Percentiles rank a stretch among this genome's conserved stretches.
phyloP scores from a whole-genome alignment of 352 stramenopile genomes.

The Thraustochytrium striatum region DNA sequence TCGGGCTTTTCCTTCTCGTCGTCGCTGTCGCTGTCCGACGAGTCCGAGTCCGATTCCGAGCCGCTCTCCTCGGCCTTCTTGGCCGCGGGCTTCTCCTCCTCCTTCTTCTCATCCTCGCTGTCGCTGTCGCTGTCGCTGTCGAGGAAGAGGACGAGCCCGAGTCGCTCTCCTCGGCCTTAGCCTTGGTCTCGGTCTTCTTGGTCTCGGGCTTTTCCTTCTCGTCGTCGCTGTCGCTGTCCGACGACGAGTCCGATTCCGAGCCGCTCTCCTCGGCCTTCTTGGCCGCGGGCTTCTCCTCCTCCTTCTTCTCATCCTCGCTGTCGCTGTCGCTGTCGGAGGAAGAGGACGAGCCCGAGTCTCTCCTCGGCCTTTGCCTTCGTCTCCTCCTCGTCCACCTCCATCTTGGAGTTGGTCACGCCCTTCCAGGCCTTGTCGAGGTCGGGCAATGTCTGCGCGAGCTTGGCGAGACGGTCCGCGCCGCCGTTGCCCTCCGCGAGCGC shows the following conservation, averaged over 20 bases:
- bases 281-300: not conserved
- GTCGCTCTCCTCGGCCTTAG: not conserved
- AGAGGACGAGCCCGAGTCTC: not conserved
- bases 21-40: constrained; percentile 45
- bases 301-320: constrained; percentile 34
- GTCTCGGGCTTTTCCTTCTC: constrained; percentile 39
- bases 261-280: constrained; percentile 1
- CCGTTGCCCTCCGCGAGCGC: no score
- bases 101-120: not conserved
- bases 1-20: constrained; percentile 43
- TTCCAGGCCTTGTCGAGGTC: no score
- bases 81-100: not conserved
- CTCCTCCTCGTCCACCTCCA: constrained; percentile 27
- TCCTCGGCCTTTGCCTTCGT: not conserved
- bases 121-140: constrained; percentile 26
- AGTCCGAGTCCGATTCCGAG: constrained; percentile 29
- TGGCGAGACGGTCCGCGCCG: no score
- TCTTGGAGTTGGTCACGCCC: no score
- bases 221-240: constrained; percentile 46
- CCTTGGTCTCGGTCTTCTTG: constrained; percentile 5
- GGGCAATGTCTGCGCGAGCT: no score
- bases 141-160: not conserved
- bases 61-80: not conserved
- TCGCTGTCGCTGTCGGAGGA: not conserved
- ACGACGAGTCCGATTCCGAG: constrained; percentile 22